These are phyloP conservation scores for Limtongia smithiae DNA, from an alignment of 805 yeast species.

Conservation along the genomic window DNA sequence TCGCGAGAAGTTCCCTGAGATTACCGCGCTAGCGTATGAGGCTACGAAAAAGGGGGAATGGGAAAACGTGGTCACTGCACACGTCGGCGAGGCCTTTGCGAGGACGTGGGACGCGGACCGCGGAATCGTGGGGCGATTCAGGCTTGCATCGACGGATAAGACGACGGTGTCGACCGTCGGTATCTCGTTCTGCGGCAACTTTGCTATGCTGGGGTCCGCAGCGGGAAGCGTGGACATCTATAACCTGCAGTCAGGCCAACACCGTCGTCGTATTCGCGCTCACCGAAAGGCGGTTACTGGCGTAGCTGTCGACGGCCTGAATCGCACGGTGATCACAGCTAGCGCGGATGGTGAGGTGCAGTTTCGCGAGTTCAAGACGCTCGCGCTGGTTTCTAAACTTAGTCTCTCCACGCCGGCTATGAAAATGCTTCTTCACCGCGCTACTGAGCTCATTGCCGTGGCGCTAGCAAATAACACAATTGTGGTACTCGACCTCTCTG, in stretches of 20 bases:
- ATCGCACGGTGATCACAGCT: constrained; percentile 76
- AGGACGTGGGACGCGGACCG: constrained; percentile 84
- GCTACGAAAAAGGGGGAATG: constrained; percentile 44
- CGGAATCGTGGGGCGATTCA: constrained; percentile 75
- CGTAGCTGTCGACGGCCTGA: constrained; percentile 83
- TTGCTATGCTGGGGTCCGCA: constrained; percentile 86
- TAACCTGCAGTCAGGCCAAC: constrained; percentile 86
- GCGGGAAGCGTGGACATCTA: constrained; percentile 80
- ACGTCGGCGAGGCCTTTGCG: constrained; percentile 76
- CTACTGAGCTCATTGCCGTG: constrained; percentile 80
- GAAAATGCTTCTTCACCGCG: constrained; percentile 67
- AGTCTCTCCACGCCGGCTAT: constrained; percentile 75
- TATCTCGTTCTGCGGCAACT: constrained; percentile 91
- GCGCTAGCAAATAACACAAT: constrained; percentile 84
- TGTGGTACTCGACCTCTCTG: constrained; percentile 74
- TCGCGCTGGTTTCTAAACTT: constrained; percentile 62
- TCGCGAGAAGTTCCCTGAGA: constrained; percentile 73
- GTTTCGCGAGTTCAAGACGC: constrained; percentile 76
- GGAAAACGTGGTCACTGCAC: constrained; percentile 90
- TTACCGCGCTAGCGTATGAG: constrained; percentile 38
- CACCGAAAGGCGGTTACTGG: constrained; percentile 72
- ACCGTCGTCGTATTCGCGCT: constrained; percentile 63
- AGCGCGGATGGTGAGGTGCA: constrained; percentile 89
- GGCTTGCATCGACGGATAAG: constrained; percentile 68
- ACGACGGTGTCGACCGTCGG: constrained; percentile 72